A percentile compares a stretch with the other conserved stretches of the same genome.
Evolutionary conservation across 495 filamentous ascomycete species (phyloP).

Genomic region (Barbatosphaeria neglecta): DNA sequence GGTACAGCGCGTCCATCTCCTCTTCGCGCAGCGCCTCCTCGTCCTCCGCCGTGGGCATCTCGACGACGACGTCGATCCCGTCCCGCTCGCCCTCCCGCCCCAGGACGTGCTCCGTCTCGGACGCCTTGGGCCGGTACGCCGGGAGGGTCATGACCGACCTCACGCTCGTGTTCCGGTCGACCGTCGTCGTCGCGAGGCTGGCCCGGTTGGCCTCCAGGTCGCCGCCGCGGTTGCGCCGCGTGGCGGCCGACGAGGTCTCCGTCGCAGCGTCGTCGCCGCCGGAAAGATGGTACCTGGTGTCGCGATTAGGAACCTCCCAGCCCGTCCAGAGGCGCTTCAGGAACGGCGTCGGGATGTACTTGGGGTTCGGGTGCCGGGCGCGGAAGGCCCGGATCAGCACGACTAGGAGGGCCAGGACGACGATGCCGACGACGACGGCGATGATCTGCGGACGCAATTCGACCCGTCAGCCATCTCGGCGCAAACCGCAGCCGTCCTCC

Average conservation of each 20-base stretch:
- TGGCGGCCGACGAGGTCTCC: conserved; percentile 9
- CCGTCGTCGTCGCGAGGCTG: conserved; percentile 18
- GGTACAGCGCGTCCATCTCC: conserved; percentile 87
- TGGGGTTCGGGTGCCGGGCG: conserved; percentile 31
- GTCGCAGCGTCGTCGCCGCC: conserved; percentile 9
- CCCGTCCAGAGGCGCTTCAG: conserved; percentile 50
- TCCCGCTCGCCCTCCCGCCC: conserved; percentile 83
- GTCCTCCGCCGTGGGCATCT: conserved; percentile 44
- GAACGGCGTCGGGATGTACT: conserved; percentile 44
- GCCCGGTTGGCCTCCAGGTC: conserved; percentile 1
- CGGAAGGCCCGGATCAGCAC: conserved; percentile 9
- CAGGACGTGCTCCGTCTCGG: conserved; percentile 71
- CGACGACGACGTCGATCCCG: conserved; percentile 85
- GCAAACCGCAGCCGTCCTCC: background rate
- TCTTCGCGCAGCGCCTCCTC: conserved; percentile 75
- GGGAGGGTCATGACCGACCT: conserved; percentile 90
- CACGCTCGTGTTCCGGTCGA: conserved; percentile 76
- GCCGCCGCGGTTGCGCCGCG: conserved; percentile 3
- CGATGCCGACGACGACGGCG: conserved; percentile 5
- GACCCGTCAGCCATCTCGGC: background rate
- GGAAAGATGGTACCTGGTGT: conserved; percentile 9
- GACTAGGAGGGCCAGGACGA: conserved; percentile 4
- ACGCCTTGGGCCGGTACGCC: conserved; percentile 55
- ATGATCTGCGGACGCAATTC: conserved; percentile 2
- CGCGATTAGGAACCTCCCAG: conserved; percentile 33